A percentile compares a stretch with the other conserved stretches of the same genome.
Conservation (phyloP, 345 rosid genomes). For the Diplotaxis tenuifolia region DNA sequence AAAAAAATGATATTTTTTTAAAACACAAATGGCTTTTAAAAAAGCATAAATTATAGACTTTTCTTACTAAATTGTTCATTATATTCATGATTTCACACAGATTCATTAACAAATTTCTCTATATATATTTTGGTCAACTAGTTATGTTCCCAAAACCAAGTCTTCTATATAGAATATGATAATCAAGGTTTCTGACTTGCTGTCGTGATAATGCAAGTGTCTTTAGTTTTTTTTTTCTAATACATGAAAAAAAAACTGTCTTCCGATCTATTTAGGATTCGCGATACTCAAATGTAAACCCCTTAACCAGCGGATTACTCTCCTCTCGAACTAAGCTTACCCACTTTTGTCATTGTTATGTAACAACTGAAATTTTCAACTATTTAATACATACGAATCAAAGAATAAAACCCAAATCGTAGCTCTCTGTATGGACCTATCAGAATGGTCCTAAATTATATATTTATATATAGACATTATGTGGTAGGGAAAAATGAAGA, state of each 20-base stretch:
- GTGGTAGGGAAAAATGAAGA: slow-evolving; percentile 24
- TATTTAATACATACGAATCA: not conserved
- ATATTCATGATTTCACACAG: not conserved
- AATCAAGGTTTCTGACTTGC: not conserved
- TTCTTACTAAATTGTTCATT: not conserved
- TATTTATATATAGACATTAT: not conserved
- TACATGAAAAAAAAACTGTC: not conserved
- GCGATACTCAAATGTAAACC: not conserved
- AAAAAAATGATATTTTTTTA: too few species aligned
- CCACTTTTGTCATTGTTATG: not conserved
- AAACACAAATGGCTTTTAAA: not conserved
- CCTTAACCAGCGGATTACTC: not conserved
- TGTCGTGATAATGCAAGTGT: too few species aligned
- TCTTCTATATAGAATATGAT: too few species aligned
- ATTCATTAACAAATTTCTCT: too few species aligned
- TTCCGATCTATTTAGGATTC: not conserved
- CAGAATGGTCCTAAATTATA: slow-evolving; percentile 10
- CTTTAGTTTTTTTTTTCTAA: not conserved
- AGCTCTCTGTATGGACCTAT: slow-evolving; percentile 1
- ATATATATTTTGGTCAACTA: too few species aligned
- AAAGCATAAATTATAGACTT: not conserved
- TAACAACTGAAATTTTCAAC: slow-evolving; percentile 2
- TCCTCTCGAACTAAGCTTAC: not conserved
- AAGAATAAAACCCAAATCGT: not conserved
- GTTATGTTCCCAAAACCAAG: too few species aligned